Conservation (phyloP, 352 stramenopile species). For the Phytophthora foliorum region DNA sequence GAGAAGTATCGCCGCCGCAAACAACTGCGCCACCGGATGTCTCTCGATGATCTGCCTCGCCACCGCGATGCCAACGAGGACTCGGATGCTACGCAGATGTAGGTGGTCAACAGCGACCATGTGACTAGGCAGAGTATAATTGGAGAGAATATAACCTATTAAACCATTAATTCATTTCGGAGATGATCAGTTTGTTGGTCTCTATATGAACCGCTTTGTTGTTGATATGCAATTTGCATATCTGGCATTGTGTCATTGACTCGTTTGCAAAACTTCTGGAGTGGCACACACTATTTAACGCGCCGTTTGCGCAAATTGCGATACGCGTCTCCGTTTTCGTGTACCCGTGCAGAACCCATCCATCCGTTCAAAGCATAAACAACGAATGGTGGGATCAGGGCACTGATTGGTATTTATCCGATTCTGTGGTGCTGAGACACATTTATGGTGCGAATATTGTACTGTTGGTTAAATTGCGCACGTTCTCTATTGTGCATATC, state of each 20-base stretch:
- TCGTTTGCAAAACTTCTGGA: too few relatives aligned
- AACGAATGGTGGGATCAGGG: neutral
- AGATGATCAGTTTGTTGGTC: too few relatives aligned
- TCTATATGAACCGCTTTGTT: too few relatives aligned
- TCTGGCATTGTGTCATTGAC: neutral
- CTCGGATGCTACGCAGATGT: conserved; percentile 1
- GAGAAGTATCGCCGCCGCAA: neutral
- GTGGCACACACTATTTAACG: too few relatives aligned
- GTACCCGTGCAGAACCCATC: neutral
- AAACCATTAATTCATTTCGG: too few relatives aligned
- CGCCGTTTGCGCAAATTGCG: neutral
- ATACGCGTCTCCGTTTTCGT: neutral
- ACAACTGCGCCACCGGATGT: conserved; percentile 1
- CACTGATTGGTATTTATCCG: neutral
- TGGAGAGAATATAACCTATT: too few relatives aligned
- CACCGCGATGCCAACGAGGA: neutral
- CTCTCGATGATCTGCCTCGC: neutral
- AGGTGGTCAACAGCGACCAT: neutral
- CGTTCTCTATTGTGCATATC: too few relatives aligned
- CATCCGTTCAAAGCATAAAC: neutral
- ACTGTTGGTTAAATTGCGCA: too few relatives aligned
- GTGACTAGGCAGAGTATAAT: neutral
- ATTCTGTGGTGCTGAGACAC: too few relatives aligned
- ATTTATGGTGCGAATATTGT: too few relatives aligned
- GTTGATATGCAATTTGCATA: neutral